A percentile compares a stretch with the other conserved stretches of the same genome.
phyloP scores from a whole-genome alignment of 805 yeast genomes.

The Candida pseudoglaebosa region DNA sequence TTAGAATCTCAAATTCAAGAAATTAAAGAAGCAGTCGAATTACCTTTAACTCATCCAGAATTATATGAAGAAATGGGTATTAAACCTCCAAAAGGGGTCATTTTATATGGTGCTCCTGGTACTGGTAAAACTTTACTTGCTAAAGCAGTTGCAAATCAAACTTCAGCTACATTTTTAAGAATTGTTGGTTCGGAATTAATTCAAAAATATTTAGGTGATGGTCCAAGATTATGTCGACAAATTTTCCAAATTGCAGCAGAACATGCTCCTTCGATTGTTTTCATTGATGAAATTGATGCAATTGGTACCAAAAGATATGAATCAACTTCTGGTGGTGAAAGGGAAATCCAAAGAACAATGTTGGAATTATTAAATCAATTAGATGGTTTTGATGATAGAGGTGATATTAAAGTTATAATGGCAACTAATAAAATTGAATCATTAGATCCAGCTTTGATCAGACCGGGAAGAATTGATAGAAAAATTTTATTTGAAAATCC shows the following conservation, averaged over 20 bases:
- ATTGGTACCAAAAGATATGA: slow-evolving; percentile 98
- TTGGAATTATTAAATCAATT: slow-evolving; percentile 90
- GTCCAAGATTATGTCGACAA: slow-evolving; percentile 91
- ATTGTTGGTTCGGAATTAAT: slow-evolving; percentile 96
- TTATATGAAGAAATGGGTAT: slow-evolving; percentile 98
- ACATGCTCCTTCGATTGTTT: slow-evolving; percentile 96
- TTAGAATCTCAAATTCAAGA: slow-evolving; percentile 94
- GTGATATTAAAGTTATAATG: slow-evolving; percentile 96
- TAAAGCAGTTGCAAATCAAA: slow-evolving; percentile 97
- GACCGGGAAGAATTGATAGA: slow-evolving; percentile 97
- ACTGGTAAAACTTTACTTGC: slow-evolving; percentile 95
- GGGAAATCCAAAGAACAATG: slow-evolving; percentile 98
- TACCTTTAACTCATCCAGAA: slow-evolving; percentile 95
- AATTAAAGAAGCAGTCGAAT: slow-evolving; percentile 93
- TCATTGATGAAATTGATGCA: slow-evolving; percentile 98
- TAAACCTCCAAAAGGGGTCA: slow-evolving; percentile 97
- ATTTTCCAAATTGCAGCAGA: slow-evolving; percentile 96
- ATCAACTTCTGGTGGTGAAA: slow-evolving; percentile 95
- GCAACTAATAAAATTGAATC: slow-evolving; percentile 95
- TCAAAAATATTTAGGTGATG: slow-evolving; percentile 96
- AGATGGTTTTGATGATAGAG: slow-evolving; percentile 96
- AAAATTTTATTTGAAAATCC: slow-evolving; percentile 96
- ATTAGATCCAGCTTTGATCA: slow-evolving; percentile 89
- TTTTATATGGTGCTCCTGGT: slow-evolving; percentile 96
- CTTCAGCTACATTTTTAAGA: slow-evolving; percentile 92